Base-by-base conservation (phyloP, 2,329 filamentous ascomycete genomes). In the Alternaria sp. region DNA sequence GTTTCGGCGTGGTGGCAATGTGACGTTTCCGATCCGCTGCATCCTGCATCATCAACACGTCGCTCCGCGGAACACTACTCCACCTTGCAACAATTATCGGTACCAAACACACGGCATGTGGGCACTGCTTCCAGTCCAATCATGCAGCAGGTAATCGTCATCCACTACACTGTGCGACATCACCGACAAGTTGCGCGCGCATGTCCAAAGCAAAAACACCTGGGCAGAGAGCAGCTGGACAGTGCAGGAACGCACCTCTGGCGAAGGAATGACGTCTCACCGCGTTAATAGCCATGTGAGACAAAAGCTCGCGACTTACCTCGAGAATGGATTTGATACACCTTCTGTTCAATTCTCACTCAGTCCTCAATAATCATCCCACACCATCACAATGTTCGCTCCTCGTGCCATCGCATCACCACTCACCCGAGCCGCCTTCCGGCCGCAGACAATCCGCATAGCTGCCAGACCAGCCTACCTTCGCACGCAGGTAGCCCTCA, bases 1-100 rank as follows among this genome's bases (percentile, higher is more conserved):
- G 47, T 51, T 56, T n/a, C n/a, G n/a, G 20, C 41, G 44, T 67
- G 41, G 61, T 61, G 62, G 41, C 28, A 56, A 51, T 33, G 51
- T 65, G 65, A 65, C 60, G 56, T 61, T 55, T 55, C 54, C 51
- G 15, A 12, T 55, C n/a, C 33, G 10, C 26, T 26, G n/a, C 51
- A 44, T 55, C 51, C 14, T 26, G n/a, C 51, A 44, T 55, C 51
- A 55, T 25, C 11, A 55, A 37, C 6, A 37, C 49, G 49, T 44
- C 33, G 15, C n/a, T 55, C 51, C 51, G 51, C 30, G 51, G 51
- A 28, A 10, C 51, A 0, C 14, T 21, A 23, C 49, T 44, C 51
- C 51, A 41, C 37, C 15, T 55, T 46, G 23, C 25, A 12, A 11
- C 20, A 4, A 23, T 33, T 50, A 23, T 37, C 26, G 18, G 33